Evolutionary conservation across 75 land plant species (phyloP).

Genomic region (Selaginella moellendorffii): DNA sequence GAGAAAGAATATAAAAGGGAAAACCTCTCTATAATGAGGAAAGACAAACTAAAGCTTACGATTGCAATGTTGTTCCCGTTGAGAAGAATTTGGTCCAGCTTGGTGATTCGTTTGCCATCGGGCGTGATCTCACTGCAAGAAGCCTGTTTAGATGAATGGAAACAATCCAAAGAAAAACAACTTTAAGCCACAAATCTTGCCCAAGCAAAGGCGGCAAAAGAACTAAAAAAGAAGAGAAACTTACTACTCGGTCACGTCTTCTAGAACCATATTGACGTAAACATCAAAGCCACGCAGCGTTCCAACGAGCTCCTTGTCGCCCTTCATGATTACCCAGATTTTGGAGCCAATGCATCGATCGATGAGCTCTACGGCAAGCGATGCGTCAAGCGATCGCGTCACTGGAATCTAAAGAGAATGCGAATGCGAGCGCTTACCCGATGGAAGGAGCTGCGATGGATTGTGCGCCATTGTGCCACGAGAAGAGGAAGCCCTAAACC

Average conservation of each 20-base stretch:
- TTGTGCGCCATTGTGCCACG: slow-evolving; percentile 37
- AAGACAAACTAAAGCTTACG: slow-evolving; percentile 33
- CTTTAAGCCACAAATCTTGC: no score
- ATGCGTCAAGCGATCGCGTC: neutral
- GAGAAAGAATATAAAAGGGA: no score
- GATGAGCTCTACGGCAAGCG: slow-evolving; percentile 51
- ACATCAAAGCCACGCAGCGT: slow-evolving; percentile 89
- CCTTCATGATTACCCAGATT: slow-evolving; percentile 99
- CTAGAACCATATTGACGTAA: slow-evolving; percentile 98
- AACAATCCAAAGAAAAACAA: no score
- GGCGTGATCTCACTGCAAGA: slow-evolving; percentile 75
- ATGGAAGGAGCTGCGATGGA: slow-evolving; percentile 59
- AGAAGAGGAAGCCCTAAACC: neutral
- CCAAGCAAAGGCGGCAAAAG: no score
- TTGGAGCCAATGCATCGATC: slow-evolving; percentile 95
- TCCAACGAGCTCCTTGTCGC: slow-evolving; percentile 99
- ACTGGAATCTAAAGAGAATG: neutral
- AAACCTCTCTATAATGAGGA: no score
- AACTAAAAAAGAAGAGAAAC: no score
- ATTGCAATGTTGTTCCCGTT: slow-evolving; percentile 99
- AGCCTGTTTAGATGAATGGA: no score
- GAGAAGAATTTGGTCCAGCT: slow-evolving; percentile 90
- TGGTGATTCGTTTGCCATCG: slow-evolving; percentile 87
- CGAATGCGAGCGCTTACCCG: slow-evolving; percentile 21
- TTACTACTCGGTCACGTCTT: slow-evolving; percentile 97